Base-by-base conservation (phyloP, 768 basidiomycete species). In the Pleurotus tuber-regium region DNA sequence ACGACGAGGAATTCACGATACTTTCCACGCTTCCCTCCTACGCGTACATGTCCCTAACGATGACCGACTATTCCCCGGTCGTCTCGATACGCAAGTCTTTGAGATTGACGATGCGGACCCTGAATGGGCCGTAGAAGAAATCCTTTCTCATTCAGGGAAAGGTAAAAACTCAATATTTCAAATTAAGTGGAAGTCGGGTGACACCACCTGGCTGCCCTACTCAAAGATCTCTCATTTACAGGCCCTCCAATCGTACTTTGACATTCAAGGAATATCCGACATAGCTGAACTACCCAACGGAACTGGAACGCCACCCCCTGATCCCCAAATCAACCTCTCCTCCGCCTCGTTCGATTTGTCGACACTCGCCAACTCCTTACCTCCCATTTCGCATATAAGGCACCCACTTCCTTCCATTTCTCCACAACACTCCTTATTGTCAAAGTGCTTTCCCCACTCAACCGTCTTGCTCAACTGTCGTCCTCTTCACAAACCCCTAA, bases 11-110 rank as follows among this genome's bases (percentile, higher is more conserved):
- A 54, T 66, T 4, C 61, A 64, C 43, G 62, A 63, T 3, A 62
- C 55, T 0, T 74, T 73, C 58, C 72, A 75, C 38, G 56, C 61
- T 1, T 65, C 63, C 6, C 55, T 66, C 10, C 58, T 75, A 0
- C 19, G 54, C 0, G 56, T 52, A 4, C 62, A 60, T 35, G 10
- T 54, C 1, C 43, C 68, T 1, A 75, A 69, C 50, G 63, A 75
- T 47, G 41, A 58, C 16, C 1, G 28, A 0, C 46, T 60, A 1
- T 75, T 74, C 53, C 73, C 73, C 1, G 55, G 53, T 0, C 59
- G 70, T 1, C 44, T 58, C 6, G 52, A 55, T 14, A 48, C 56
- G 2, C 54, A 57, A 31, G 57, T 66, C 7, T 24, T 29, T 3
- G 57, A 66, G 4, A 47, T 57, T 24, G 53, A 29, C 12, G 47